Evolutionary conservation across 2,329 filamentous ascomycete species (phyloP).

Genomic region (Raffaelea ambrosiae): DNA sequence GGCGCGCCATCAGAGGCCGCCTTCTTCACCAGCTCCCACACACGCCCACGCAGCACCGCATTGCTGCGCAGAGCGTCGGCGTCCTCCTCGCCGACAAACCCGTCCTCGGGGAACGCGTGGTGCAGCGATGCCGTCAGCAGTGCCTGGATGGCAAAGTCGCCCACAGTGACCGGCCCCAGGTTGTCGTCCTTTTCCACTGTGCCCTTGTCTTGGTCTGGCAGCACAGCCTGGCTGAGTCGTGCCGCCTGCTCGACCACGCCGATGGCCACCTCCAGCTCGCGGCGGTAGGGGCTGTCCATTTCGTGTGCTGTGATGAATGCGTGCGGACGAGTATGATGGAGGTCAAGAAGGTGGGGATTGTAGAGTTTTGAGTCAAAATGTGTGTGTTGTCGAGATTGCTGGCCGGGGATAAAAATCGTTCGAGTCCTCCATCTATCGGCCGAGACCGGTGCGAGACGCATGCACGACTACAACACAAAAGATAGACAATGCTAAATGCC

Average conservation of each 20-base stretch:
- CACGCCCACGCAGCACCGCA: slow-evolving; percentile 31
- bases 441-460: no score
- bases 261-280: slow-evolving; percentile 34
- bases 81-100: slow-evolving; percentile 48
- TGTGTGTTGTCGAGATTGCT: no score
- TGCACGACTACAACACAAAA: no score
- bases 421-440: no score
- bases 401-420: no score
- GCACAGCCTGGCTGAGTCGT: slow-evolving; percentile 39
- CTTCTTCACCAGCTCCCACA: slow-evolving; percentile 36
- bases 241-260: slow-evolving; percentile 36
- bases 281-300: slow-evolving; percentile 25
- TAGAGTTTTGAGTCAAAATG: no score
- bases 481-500: no score
- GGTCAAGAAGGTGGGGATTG: no score
- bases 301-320: no score
- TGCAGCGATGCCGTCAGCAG: slow-evolving; percentile 43
- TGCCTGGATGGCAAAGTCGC: slow-evolving; percentile 51
- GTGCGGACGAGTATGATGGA: no score
- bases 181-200: slow-evolving; percentile 42
- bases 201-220: slow-evolving; percentile 39
- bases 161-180: slow-evolving; percentile 48
- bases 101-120: slow-evolving; percentile 39
- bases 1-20: slow-evolving; percentile 18
- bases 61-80: slow-evolving; percentile 37